Base-by-base conservation (phyloP, 1,284 basidiomycete genomes). In the Rhodotorula sp. region DNA sequence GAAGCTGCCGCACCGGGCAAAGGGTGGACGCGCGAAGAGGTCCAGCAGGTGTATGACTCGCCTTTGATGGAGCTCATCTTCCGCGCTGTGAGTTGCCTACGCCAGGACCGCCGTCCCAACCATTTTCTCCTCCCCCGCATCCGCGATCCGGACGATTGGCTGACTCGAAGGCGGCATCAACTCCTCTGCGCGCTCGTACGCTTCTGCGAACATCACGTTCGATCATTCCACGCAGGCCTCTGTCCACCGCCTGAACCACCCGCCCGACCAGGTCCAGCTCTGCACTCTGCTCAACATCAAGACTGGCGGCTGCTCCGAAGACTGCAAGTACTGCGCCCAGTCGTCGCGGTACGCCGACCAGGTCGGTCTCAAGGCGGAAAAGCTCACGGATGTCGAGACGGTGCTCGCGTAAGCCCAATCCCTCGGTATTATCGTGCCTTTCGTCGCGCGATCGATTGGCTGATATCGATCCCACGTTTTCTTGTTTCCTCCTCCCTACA, bases 211-310 rank as follows among this genome's bases (percentile, higher is more conserved):
- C 3, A 21, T 10, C 55, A 6, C 56, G 4, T 5, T 14, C 21
- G 47, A 28, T 8, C 1, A 28, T 8, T 1, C 28, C 38, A 23
- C 12, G 43, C 74, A 84, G 78, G 85, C 84, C 7, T 80, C 79
- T 4, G 87, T 95, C 31, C 95, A 98, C 82, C 85, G 95, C 75
- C 84, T 89, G 79, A 85, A 92, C 80, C 93, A 97, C 77, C 91
- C 95, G 81, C 88, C 93, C 49, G 86, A 83, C 77, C 91, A 95
- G 82, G 88, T 99, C 49, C 95, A 99, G 83, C 86, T 99, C 34
- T 98, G 95, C 80, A 76, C 95, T 3, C 86, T 99, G 47, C 95
- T 98, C 91, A 99, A 98, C 81, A 99, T 99, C 83, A 99, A 99
- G 83, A 95, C 79, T 55, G 93, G 94, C 60, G 95, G 95, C 74